These are phyloP conservation scores for Atalantia buxifolia DNA, from an alignment of 345 rosid genomes.

Conservation along the genomic window DNA sequence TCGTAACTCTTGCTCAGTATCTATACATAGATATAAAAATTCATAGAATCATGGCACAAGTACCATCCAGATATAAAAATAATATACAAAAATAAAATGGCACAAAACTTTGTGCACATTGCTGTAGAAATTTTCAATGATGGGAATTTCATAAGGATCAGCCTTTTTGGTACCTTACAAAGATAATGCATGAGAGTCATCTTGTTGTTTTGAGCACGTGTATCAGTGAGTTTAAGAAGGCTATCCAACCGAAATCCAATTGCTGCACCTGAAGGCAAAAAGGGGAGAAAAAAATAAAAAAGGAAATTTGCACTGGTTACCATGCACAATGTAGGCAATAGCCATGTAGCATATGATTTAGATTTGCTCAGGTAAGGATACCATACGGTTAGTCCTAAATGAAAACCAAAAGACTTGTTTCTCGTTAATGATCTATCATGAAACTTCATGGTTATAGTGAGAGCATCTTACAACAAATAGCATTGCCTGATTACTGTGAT, in stretches of 20 bases:
- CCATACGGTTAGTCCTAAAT: not conserved
- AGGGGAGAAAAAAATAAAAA: not conserved
- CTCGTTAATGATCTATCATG: not conserved
- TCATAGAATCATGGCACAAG: not conserved
- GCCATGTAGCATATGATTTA: not conserved
- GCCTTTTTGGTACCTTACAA: slow-evolving; percentile 65
- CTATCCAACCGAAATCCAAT: slow-evolving; percentile 91
- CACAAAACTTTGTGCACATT: not conserved
- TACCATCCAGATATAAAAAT: not conserved
- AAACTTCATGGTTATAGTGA: not conserved
- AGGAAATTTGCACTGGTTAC: not conserved
- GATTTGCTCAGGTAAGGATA: not conserved
- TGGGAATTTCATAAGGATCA: not conserved
- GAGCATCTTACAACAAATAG: not conserved
- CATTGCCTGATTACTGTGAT: not conserved
- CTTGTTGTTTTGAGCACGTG: slow-evolving; percentile 80
- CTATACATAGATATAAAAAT: not conserved
- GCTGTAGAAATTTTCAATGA: not conserved
- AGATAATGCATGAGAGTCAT: slow-evolving; percentile 98
- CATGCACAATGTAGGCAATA: not conserved
- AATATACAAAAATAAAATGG: not conserved
- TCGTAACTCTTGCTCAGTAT: not conserved
- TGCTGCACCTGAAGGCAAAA: slow-evolving; percentile 61
- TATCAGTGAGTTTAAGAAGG: slow-evolving; percentile 91
- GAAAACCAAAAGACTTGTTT: not conserved